A percentile compares a stretch with the other conserved stretches of the same genome.
phyloP scores from a whole-genome alignment of 2,329 filamentous ascomycete genomes.

The Massarina eburnea region DNA sequence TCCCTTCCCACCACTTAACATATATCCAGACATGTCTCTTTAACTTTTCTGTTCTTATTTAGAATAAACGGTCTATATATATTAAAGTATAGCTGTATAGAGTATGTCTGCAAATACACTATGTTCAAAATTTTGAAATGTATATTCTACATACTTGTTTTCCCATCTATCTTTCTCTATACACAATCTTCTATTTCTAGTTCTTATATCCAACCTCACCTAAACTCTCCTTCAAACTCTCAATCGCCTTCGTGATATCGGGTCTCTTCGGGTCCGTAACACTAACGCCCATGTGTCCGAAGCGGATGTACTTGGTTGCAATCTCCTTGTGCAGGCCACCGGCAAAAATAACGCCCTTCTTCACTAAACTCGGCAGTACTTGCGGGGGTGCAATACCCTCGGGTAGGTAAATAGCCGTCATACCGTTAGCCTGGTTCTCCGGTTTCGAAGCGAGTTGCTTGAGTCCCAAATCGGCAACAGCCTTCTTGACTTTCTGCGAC shows the following conservation, averaged over 20 bases:
- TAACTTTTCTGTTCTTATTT: too few relatives aligned
- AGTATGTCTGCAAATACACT: too few relatives aligned
- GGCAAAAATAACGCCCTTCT: conserved; percentile 90
- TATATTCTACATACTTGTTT: background rate
- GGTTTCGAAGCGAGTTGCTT: conserved; percentile 83
- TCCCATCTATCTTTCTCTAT: background rate
- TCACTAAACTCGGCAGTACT: conserved; percentile 79
- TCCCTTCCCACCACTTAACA: too few relatives aligned
- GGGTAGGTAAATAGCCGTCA: conserved; percentile 96
- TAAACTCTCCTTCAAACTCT: conserved; percentile 73
- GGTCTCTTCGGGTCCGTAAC: conserved; percentile 77
- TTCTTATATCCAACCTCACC: conserved; percentile 69
- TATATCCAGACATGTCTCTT: too few relatives aligned
- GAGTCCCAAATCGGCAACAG: conserved; percentile 76
- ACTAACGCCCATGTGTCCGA: conserved; percentile 97
- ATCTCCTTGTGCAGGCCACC: conserved; percentile 96
- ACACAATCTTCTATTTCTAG: conserved; percentile 4
- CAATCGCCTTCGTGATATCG: conserved; percentile 83
- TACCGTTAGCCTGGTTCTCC: conserved; percentile 91
- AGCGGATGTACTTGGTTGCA: conserved; percentile 87
- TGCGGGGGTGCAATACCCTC: conserved; percentile 79
- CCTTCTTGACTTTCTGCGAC: conserved; percentile 84
- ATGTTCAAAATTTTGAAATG: too few relatives aligned
- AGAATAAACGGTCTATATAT: too few relatives aligned
- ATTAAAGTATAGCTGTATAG: too few relatives aligned